Base-by-base conservation (phyloP, 331 rosid genomes). In the Cydonia oblonga region DNA sequence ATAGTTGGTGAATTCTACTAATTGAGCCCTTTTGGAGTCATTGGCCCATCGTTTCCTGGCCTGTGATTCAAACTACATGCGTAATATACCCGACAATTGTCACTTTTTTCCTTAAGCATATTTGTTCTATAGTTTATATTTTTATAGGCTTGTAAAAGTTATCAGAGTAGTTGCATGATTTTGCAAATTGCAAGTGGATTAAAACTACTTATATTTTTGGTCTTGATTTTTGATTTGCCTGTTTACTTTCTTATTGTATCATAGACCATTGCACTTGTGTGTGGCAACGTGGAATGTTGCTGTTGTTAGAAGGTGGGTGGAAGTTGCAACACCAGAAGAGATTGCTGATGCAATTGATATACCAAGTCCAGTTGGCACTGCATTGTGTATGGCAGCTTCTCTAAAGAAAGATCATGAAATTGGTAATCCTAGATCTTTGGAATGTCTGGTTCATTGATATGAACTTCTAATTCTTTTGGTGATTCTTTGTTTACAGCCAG, bases 381-480 rank as follows among this genome's bases (percentile, higher is more conserved):
- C 98, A 14, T 81, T 95, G 79, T 95, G 98, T 81, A 89, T 95
- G 96, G 98, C 98, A 16, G 97, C 98, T 81, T 91, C 91, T 69
- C 81, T 96, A 46, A 95, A 95, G 87, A 95, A 89, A 77, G 96
- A 89, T 80, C 98, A 89, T 81, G 96, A 95, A 84, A 81, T 74
- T 79, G 98, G 98, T 95, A 89, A 83, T 71, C 24, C 54, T 73
- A 56, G 33, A 75, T 65, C 65, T 40, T 35, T 28, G 20, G 28
- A 72, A 72, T 64, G 51, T 64, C 19, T 64, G 18, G 68, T 76
- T 24, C 26, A 23, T 71, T 58, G 33, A 58, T 58, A 44, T 44
- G 23, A 42, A 60, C 29, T 16, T 26, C 9, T 19, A 5, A 61
- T 23, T 61, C 38, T 38, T n/a, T 61, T 20, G 9, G 56, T 59